These are phyloP conservation scores for Scedosporium minutisporum DNA, from an alignment of 2,329 filamentous ascomycete genomes.

Conservation along the genomic window DNA sequence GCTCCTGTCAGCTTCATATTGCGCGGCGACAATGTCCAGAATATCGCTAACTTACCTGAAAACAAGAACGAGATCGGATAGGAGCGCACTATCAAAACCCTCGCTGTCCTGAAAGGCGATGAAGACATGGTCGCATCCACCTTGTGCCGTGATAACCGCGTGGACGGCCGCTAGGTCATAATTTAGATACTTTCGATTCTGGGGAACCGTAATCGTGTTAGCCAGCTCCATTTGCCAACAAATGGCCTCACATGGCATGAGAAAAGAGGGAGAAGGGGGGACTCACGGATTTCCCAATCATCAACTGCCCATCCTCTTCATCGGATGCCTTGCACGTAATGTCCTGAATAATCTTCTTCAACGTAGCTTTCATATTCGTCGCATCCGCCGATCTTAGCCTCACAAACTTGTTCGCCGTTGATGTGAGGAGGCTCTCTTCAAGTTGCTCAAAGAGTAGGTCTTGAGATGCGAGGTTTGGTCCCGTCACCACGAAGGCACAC, in stretches of 20 bases:
- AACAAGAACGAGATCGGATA: conserved; percentile 61
- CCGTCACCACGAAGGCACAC: conserved; percentile 64
- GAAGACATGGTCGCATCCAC: conserved; percentile 47
- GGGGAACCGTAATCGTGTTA: conserved; percentile 2
- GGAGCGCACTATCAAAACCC: conserved; percentile 63
- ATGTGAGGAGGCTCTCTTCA: conserved; percentile 40
- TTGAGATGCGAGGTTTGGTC: conserved; percentile 69
- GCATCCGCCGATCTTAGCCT: conserved; percentile 60
- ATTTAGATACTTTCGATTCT: conserved; percentile 59
- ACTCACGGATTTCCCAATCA: conserved; percentile 37
- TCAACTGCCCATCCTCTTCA: conserved; percentile 43
- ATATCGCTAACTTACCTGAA: conserved; percentile 45
- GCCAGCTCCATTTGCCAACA: not conserved
- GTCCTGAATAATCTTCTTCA: conserved; percentile 66
- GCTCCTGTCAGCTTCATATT: conserved; percentile 18
- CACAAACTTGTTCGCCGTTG: conserved; percentile 47
- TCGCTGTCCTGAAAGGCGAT: conserved; percentile 75
- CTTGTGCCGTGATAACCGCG: conserved; percentile 44
- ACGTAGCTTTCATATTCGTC: conserved; percentile 60
- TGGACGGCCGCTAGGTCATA: conserved; percentile 69
- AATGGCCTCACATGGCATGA: not conserved
- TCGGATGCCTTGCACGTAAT: conserved; percentile 36
- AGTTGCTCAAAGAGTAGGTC: conserved; percentile 65
- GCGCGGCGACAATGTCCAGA: not conserved
- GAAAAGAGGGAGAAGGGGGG: not conserved